Evolutionary conservation across 495 filamentous ascomycete genomes (phyloP).

Genomic region (Geoglossum glabrum): DNA sequence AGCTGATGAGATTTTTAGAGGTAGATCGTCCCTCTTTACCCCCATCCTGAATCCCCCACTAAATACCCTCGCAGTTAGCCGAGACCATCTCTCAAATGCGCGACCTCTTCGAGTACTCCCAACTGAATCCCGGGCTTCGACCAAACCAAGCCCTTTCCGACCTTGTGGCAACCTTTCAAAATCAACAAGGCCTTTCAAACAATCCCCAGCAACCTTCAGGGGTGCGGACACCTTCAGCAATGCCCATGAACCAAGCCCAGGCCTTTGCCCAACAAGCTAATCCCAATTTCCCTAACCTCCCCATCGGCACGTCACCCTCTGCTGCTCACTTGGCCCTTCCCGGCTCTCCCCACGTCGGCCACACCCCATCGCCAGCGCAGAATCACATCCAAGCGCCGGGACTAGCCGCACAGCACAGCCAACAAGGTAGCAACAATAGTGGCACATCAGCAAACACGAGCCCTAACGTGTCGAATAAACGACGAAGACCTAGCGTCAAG

Average conservation of each 20-base stretch:
- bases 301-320: conserved; percentile 4
- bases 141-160: conserved; percentile 16
- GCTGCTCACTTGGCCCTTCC: conserved; percentile 3
- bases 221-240: conserved; percentile 2
- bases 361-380: conserved; percentile 18
- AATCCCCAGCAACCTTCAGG: conserved; percentile 5
- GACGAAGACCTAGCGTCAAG: conserved; percentile 62
- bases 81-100: conserved; percentile 21
- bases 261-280: conserved; percentile 6
- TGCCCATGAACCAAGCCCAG: conserved; percentile 3
- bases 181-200: background rate
- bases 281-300: conserved; percentile 1
- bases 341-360: conserved; percentile 5
- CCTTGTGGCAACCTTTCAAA: conserved; percentile 13
- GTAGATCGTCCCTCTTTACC: background rate
- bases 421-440: conserved; percentile 48
- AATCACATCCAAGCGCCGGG: conserved; percentile 33
- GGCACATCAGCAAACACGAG: conserved; percentile 69
- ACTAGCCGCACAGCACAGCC: conserved; percentile 54
- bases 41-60: background rate
- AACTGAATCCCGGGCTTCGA: conserved; percentile 13
- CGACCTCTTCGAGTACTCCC: conserved; percentile 17
- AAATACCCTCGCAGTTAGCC: conserved; percentile 12
- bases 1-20: conserved; percentile 5
- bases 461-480: conserved; percentile 58